Evolutionary conservation across 345 rosid species (phyloP).

Genomic region (Cochlearia excelsa): DNA sequence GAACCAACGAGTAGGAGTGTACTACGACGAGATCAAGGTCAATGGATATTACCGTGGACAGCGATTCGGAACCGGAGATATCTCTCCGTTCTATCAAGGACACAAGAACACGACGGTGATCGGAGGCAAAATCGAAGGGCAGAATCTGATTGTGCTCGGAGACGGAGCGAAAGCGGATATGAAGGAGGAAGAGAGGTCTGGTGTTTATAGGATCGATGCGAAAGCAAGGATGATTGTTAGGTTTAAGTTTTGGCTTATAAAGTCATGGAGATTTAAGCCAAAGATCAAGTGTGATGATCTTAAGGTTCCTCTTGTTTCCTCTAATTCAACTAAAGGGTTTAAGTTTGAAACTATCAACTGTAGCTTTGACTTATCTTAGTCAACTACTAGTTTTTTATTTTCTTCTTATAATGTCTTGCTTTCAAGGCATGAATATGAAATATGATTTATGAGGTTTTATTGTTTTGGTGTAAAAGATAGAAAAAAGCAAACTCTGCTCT

Average conservation of each 20-base stretch:
- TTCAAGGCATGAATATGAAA: slow-evolving; percentile 17
- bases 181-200: slow-evolving; percentile 38
- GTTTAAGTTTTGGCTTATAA: slow-evolving; percentile 55
- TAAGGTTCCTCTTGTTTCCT: slow-evolving; percentile 44
- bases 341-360: slow-evolving; percentile 39
- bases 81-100: slow-evolving; percentile 65
- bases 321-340: slow-evolving; percentile 28
- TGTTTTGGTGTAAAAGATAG: slow-evolving; percentile 11
- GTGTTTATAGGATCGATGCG: slow-evolving; percentile 47
- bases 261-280: slow-evolving; percentile 52
- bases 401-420: neutral
- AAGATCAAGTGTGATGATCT: slow-evolving; percentile 50
- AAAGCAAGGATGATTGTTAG: slow-evolving; percentile 48
- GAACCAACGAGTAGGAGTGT: slow-evolving; percentile 51
- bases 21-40: slow-evolving; percentile 48
- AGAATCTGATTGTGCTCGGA: slow-evolving; percentile 33
- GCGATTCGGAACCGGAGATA: slow-evolving; percentile 32
- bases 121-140: slow-evolving; percentile 41
- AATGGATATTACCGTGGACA: slow-evolving; percentile 41
- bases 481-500: slow-evolving; percentile 26
- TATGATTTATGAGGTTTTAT: neutral
- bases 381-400: neutral
- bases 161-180: slow-evolving; percentile 29
- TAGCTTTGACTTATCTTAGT: slow-evolving; percentile 39
- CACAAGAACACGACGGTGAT: slow-evolving; percentile 59